Evolutionary conservation across 2,329 filamentous ascomycete species (phyloP), one percentile per base, ranked within the genome.

Genomic region (Clarireedia monteithiana): DNA sequence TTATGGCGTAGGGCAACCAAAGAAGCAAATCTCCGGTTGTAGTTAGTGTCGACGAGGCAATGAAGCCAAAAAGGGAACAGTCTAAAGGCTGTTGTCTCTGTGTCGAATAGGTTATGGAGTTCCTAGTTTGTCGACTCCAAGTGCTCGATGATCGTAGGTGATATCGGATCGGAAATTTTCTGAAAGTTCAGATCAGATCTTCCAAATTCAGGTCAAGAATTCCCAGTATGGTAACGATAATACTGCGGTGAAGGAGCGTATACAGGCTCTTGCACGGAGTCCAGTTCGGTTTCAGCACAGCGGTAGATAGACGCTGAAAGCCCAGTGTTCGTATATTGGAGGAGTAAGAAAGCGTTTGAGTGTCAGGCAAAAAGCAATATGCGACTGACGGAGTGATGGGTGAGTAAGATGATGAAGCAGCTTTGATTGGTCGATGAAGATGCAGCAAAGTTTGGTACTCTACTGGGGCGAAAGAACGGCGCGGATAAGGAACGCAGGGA

Each of bases 401-500:
- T 44, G 53, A 44, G 53, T 36, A 48, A 55, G 46, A 55, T 46
- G 26, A 12, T 24, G 24, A 26, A 55, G 38, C 20, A 55, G 12
- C 23, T 50, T 7, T 50, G 53, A 55, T 55, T 55, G 53, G 42
- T 46, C 42, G 38, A 26, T 55, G 40, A 12, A 24, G 36, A 39
- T 50, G 47, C 46, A 50, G 46, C 39, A 46, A 55, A 38, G 20
- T 48, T 55, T 38, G 53, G 46, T 55, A 55, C 53, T 54, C 30
- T 40, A 36, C 34, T 49, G 38, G 53, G 46, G 17, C 17, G 42
- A 55, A 44, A 48, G 27, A 23, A 44, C 20, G 46, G 38, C 36
- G 53, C 46, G 34, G 46, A 55, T 50, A 50, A 55, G 46, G 27
- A 39, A 54, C 46, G 51, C 42, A 48, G 51, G 46, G 45, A 54